phyloP scores from a whole-genome alignment of 139 green algal species.

The Marvania coccoides region DNA sequence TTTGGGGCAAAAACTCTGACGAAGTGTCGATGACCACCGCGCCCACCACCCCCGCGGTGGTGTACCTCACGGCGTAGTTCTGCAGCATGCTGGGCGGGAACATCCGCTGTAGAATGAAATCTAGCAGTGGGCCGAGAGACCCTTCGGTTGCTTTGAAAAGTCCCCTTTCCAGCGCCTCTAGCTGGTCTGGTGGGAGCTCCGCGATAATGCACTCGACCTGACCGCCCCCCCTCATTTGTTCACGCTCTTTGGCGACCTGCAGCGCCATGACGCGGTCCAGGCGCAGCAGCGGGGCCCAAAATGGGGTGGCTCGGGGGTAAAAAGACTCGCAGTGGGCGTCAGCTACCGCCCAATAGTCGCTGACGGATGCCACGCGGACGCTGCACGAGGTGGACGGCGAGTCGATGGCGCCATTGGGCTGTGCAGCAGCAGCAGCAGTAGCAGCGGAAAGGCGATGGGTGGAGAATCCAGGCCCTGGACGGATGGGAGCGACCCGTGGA shows the following conservation, averaged over 20 bases:
- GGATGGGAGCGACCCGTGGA: too few relatives aligned
- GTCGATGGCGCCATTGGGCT: background rate
- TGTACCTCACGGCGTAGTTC: conserved; percentile 6
- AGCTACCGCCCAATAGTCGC: conserved; percentile 21
- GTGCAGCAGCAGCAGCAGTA: background rate
- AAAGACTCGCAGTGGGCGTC: conserved; percentile 30
- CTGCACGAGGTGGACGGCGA: background rate
- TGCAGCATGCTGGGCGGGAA: conserved; percentile 8
- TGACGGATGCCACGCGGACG: background rate
- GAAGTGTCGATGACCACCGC: conserved; percentile 12
- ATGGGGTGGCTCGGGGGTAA: conserved; percentile 3
- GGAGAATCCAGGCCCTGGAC: too few relatives aligned
- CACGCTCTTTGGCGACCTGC: background rate
- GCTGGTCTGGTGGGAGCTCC: background rate
- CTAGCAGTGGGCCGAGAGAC: background rate
- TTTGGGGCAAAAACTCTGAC: conserved; percentile 9
- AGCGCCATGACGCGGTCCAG: conserved; percentile 26
- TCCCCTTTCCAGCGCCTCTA: background rate
- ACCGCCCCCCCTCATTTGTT: background rate
- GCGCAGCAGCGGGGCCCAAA: conserved; percentile 4
- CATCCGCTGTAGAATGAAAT: background rate
- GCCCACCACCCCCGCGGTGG: conserved; percentile 1
- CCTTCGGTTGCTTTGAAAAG: too few relatives aligned
- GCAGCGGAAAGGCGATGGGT: too few relatives aligned
- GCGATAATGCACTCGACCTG: conserved; percentile 6